A percentile compares a stretch with the other conserved stretches of the same genome.
These are phyloP conservation scores for Astrothelium subdiscretum DNA, from an alignment of 495 filamentous ascomycete species.

Conservation along the genomic window DNA sequence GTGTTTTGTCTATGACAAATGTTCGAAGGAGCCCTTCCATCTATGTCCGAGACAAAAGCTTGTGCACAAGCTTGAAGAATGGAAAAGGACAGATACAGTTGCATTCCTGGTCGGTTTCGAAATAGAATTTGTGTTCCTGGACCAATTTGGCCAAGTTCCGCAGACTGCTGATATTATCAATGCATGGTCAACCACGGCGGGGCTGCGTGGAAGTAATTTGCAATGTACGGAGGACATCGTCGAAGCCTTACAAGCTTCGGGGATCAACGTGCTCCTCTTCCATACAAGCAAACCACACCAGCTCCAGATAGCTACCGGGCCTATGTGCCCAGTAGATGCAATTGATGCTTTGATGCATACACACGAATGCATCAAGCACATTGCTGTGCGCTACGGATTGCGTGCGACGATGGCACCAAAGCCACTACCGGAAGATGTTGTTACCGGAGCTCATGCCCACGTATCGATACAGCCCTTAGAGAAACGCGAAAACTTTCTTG, in stretches of 20 bases:
- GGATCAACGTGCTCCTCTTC: neutral
- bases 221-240: conserved; percentile 52
- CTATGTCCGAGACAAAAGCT: neutral
- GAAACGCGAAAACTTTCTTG: conserved; percentile 40
- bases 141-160: neutral
- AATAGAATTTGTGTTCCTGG: conserved; percentile 60
- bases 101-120: conserved; percentile 57
- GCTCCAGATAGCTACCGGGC: neutral
- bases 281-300: neutral
- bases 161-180: neutral
- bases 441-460: conserved; percentile 59
- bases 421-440: conserved; percentile 45
- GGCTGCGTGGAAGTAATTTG: conserved; percentile 20
- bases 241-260: conserved; percentile 34
- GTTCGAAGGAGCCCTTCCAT: neutral
- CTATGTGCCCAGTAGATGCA: conserved; percentile 44
- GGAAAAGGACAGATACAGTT: neutral
- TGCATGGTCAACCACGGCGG: neutral
- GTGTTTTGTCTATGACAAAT: neutral
- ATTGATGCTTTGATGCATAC: conserved; percentile 65
- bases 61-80: neutral
- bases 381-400: conserved; percentile 46
- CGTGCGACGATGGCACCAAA: conserved; percentile 68
- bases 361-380: conserved; percentile 51
- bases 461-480: conserved; percentile 41